Evolutionary conservation across 352 stramenopile genomes (phyloP), one percentile per base, ranked within the genome.

Genomic region (Aphanomyces euteiches): DNA sequence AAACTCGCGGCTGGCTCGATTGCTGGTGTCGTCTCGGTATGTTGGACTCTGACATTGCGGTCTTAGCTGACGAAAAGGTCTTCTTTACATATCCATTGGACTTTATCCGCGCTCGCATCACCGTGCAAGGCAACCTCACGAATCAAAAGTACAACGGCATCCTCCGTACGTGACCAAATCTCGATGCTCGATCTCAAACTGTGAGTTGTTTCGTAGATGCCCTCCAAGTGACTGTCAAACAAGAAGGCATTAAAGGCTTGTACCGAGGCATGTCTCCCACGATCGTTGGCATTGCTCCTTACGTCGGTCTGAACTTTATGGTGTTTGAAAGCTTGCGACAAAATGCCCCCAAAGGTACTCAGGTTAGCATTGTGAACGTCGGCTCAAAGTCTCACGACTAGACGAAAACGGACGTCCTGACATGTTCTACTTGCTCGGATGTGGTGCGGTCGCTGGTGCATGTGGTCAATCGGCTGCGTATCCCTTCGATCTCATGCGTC

Each of bases 261-360:
- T 92, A 92, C 61, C 66, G 81, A 8, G 85, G 85, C 34, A 75
- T 90, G 43, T 56, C 81, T 47, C 82, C 83, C 6, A 91, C 81
- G 0, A 75, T 91, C 58, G 77, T 87, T 28, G 83, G 85, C 63
- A 83, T 93, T 59, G 83, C 82, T 13, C 84, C 85, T 4, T 92
- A 93, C 63, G 81, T 89, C 4, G 84, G 84, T 0, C 76, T 91
- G 37, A 91, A 93, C 63, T 92, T 92, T 45, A 85, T 85, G 58
- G 79, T 92, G 8, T 93, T 90, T 48, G 81, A 90, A 74, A 85
- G 78, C 15, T 75, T 92, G 40, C 84, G 81, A 12, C 65, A 72
- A 1, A 74, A 65, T 0, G 81, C 78, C 10, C 82, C 84, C 19
- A 61, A 68, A 45, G 67, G 56, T 47, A 73, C 56, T 40, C 41